Evolutionary conservation across 495 filamentous ascomycete species (phyloP), one percentile per base, ranked within the genome.

Genomic region (Aspergillus heteromorphus): DNA sequence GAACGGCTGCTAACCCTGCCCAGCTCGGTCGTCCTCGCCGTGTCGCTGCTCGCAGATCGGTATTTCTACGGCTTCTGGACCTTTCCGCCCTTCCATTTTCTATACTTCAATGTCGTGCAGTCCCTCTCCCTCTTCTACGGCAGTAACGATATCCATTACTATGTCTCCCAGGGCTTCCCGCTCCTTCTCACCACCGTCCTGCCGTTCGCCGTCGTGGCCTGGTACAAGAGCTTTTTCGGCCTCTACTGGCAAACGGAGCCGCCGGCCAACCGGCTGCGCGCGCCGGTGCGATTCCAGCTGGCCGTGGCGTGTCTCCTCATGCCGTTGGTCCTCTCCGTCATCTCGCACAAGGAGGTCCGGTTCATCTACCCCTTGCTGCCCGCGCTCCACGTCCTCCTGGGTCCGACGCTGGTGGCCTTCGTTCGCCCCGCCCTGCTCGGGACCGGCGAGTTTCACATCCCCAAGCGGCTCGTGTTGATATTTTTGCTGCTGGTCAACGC

Each of bases 301-400:
- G 80, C 84, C 30, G 75, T 76, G 14, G 77, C 84, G 0, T 75
- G 81, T 29, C 31, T 89, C 29, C 57, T 79, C 23, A 85, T 90
- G 58, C 79, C 85, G 19, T 58, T 71, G 0, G 65, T 74, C 17
- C 81, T 97, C 17, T 95, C 89, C 8, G 55, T 88, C 13, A 87
- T 98, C 52, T 83, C 92, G 21, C 93, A 98, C 73, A 98, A 98
- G 70, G 93, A 98, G 81, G 88, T 96, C 56, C 90, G 93, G 58
- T 98, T 98, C 73, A 87, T 97, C 58, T 96, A 96, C 64, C 95
- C 93, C 5, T 80, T 97, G 36, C 79, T 98, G 0, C 93, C 93
- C 4, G 76, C 86, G 16, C 77, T 98, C 13, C 91, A 96, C 65
- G 75, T 95, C 57, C 76, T 97, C 41, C 80, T 87, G 5, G 88